Percentiles rank a stretch among this genome's conserved stretches.
These are phyloP conservation scores for Coniochaeta prunicola DNA, from an alignment of 2,329 filamentous ascomycete genomes.

Conservation along the genomic window DNA sequence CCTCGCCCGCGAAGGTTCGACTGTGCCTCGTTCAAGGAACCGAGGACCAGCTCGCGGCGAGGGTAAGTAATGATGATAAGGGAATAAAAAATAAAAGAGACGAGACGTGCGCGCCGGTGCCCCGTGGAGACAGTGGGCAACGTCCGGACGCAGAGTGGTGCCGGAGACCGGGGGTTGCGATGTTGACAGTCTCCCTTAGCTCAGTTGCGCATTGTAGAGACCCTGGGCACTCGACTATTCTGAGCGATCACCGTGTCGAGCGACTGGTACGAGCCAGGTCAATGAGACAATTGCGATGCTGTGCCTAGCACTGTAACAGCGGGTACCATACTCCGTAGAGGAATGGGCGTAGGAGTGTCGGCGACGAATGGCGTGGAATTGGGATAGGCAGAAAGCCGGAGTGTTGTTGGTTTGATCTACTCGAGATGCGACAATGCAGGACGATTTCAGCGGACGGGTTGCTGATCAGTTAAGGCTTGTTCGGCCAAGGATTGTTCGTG, in stretches of 20 bases:
- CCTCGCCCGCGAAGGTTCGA: slow-evolving; percentile 26
- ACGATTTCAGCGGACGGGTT: background rate
- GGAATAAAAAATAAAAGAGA: background rate
- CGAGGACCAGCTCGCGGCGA: slow-evolving; percentile 3
- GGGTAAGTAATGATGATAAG: background rate
- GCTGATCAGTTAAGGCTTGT: background rate
- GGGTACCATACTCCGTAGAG: background rate
- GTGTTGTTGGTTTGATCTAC: background rate
- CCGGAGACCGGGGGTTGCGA: background rate
- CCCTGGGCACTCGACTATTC: background rate
- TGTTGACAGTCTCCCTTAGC: background rate
- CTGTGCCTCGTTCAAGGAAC: slow-evolving; percentile 16
- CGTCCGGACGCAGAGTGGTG: background rate
- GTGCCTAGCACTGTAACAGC: background rate
- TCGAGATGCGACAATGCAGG: background rate
- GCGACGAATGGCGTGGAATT: background rate
- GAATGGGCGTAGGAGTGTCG: background rate
- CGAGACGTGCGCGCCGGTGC: background rate
- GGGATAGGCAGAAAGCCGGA: slow-evolving; percentile 2
- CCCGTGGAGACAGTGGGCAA: background rate
- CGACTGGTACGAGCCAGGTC: background rate
- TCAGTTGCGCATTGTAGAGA: slow-evolving; percentile 1
- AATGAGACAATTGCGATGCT: background rate
- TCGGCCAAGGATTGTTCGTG: background rate
- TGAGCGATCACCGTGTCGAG: background rate